Conservation (phyloP, 1,284 basidiomycete species). For the Hortiboletus rubellus region DNA sequence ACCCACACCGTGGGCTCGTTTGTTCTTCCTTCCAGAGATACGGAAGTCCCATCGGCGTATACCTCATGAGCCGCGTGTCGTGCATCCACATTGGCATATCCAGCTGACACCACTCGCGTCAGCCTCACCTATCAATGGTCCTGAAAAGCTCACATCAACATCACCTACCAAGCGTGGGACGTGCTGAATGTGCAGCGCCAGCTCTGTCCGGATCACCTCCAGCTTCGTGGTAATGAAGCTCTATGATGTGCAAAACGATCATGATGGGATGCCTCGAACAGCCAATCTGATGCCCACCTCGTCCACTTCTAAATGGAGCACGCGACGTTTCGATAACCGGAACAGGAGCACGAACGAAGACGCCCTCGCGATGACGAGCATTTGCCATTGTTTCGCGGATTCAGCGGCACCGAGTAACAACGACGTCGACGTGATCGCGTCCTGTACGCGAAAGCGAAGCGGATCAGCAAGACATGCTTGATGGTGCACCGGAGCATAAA, state of each 20-base stretch:
- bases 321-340: slow-evolving; percentile 21
- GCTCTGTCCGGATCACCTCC: slow-evolving; percentile 25
- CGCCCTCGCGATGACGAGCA: slow-evolving; percentile 22
- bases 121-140: background rate
- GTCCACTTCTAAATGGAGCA: slow-evolving; percentile 29
- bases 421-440: slow-evolving; percentile 2
- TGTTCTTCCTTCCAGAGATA: slow-evolving; percentile 26
- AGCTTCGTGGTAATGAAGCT: slow-evolving; percentile 17
- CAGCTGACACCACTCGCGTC: slow-evolving; percentile 15
- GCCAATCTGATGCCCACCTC: slow-evolving; percentile 19
- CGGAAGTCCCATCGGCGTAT: slow-evolving; percentile 17
- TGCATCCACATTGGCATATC: slow-evolving; percentile 16
- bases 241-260: slow-evolving; percentile 3
- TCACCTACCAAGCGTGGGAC: slow-evolving; percentile 24
- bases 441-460: slow-evolving; percentile 2
- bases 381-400: slow-evolving; percentile 8
- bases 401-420: background rate
- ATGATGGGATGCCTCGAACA: background rate
- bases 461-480: background rate
- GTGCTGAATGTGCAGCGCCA: slow-evolving; percentile 15
- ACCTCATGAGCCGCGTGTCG: slow-evolving; percentile 24
- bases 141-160: background rate
- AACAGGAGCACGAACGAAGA: slow-evolving; percentile 25
- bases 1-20: background rate
- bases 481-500: background rate